Evolutionary conservation across 2,329 filamentous ascomycete species (phyloP).

Genomic region (Colletotrichum sp.): DNA sequence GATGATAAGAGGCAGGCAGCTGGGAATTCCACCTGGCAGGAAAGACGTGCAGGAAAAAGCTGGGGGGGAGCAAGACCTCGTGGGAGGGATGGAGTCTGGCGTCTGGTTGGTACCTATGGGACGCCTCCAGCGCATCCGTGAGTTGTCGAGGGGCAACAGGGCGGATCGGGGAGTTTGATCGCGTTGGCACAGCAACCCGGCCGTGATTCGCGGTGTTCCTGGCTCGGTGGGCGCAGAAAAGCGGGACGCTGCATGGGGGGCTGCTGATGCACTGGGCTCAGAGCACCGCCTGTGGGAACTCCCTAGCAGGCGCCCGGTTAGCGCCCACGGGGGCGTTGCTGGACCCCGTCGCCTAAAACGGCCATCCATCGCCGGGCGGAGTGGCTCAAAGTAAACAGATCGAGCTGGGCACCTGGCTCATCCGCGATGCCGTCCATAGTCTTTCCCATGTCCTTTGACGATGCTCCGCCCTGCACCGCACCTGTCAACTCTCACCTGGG

Average conservation of each 20-base stretch:
- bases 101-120: neutral
- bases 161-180: slow-evolving; percentile 13
- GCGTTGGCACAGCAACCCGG: slow-evolving; percentile 9
- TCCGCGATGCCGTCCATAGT: neutral
- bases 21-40: neutral
- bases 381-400: neutral
- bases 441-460: neutral
- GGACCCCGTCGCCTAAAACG: neutral
- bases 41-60: neutral
- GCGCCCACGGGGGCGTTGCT: neutral
- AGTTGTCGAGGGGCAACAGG: slow-evolving; percentile 21
- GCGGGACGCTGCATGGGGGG: neutral
- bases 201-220: neutral
- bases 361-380: neutral
- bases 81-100: neutral
- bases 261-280: neutral
- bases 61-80: neutral
- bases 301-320: neutral
- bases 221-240: neutral
- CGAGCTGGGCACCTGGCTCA: neutral
- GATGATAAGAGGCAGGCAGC: neutral
- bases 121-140: slow-evolving; percentile 9
- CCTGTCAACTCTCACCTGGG: neutral
- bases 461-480: neutral
- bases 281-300: neutral